These are phyloP conservation scores for Orychophragmus violaceus DNA, from an alignment of 345 rosid genomes.

Conservation along the genomic window DNA sequence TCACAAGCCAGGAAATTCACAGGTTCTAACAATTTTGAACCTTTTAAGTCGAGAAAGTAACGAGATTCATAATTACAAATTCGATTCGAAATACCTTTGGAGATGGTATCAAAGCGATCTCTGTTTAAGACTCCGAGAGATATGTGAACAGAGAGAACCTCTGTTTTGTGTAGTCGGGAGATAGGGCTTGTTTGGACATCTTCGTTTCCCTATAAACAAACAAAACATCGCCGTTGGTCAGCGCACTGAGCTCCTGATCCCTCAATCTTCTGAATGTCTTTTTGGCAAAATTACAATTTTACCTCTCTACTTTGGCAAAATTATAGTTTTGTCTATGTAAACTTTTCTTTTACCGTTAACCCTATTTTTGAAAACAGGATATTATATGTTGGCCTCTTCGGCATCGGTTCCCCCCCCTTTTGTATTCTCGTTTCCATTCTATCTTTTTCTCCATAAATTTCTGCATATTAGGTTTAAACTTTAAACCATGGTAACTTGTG, in stretches of 20 bases:
- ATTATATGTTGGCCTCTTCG: no score
- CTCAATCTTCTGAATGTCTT: no score
- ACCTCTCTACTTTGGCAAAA: no score
- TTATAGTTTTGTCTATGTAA: no score
- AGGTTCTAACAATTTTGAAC: neutral
- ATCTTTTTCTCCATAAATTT: no score
- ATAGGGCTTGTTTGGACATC: conserved; percentile 72
- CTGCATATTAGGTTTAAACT: no score
- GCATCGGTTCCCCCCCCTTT: no score
- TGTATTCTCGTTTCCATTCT: no score
- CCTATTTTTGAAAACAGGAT: no score
- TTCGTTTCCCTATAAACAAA: conserved; percentile 30
- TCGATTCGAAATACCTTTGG: conserved; percentile 5
- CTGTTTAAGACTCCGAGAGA: neutral
- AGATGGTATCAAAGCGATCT: neutral
- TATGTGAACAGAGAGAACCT: conserved; percentile 9
- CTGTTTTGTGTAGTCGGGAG: conserved; percentile 21
- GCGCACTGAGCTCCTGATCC: neutral
- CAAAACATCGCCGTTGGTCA: conserved; percentile 28
- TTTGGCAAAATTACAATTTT: no score
- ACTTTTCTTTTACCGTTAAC: no score
- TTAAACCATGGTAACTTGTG: no score
- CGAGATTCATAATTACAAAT: neutral
- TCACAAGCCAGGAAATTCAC: neutral
- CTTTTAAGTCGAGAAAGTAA: neutral